Evolutionary conservation across 2,329 filamentous ascomycete species (phyloP).

Genomic region (Phaeophleospora eucalypticola): DNA sequence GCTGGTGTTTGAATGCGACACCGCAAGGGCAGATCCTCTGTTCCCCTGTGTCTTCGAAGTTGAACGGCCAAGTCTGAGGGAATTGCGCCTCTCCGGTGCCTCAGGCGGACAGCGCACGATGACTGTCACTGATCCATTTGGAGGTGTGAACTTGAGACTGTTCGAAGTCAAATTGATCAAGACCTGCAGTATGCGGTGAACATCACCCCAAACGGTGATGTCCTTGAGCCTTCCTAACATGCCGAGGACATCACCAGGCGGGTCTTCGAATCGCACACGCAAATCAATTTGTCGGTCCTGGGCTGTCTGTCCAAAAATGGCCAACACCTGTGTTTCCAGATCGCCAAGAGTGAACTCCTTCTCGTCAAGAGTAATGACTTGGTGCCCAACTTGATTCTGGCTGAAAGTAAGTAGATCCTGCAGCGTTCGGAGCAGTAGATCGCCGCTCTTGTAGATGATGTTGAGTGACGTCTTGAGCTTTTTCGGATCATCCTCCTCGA

Average conservation of each 20-base stretch:
- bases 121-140: constrained; percentile 69
- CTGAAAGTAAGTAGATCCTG: constrained; percentile 90
- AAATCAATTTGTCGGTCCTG: constrained; percentile 75
- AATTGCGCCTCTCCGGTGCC: constrained; percentile 10
- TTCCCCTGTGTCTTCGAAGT: constrained; percentile 1
- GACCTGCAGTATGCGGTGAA: constrained; percentile 83
- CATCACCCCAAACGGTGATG: constrained; percentile 84
- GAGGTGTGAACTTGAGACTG: constrained; percentile 82
- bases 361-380: constrained; percentile 69
- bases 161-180: constrained; percentile 92
- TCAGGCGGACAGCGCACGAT: constrained; percentile 71
- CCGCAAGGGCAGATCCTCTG: background rate
- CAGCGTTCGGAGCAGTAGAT: constrained; percentile 77
- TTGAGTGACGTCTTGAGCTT: constrained; percentile 78
- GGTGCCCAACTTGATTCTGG: constrained; percentile 88
- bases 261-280: constrained; percentile 62
- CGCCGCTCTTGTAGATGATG: constrained; percentile 83
- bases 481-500: constrained; percentile 78
- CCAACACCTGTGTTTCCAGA: constrained; percentile 72
- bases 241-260: constrained; percentile 5
- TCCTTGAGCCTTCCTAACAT: constrained; percentile 61
- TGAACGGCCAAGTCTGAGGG: background rate
- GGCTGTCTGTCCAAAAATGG: constrained; percentile 87
- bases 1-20: background rate
- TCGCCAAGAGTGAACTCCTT: constrained; percentile 80